Percentiles rank a stretch among this genome's conserved stretches.
Evolutionary conservation across 2,329 filamentous ascomycete genomes (phyloP).

Genomic region (Chrysoporthe cubensis): DNA sequence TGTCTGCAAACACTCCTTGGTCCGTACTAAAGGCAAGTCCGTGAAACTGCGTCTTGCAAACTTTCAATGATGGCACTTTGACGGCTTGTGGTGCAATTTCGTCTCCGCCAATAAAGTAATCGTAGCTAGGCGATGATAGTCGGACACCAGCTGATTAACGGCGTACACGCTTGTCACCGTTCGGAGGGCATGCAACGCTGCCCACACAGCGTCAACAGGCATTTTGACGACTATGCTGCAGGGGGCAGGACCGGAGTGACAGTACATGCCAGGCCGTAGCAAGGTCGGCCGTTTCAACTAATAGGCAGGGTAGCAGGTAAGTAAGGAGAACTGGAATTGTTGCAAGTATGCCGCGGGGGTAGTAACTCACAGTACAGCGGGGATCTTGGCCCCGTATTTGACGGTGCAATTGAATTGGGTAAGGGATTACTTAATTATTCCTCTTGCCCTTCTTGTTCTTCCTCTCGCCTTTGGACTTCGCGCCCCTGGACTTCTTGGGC

Average conservation of each 20-base stretch:
- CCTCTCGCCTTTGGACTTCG: conserved; percentile 45
- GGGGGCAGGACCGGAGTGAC: background rate
- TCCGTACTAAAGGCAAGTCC: background rate
- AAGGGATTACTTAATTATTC: conserved; percentile 26
- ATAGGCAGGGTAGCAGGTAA: too few species aligned
- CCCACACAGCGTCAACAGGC: background rate
- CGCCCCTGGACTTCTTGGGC: conserved; percentile 51
- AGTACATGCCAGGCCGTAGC: background rate
- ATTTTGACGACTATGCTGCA: background rate
- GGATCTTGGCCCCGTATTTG: background rate
- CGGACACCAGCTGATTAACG: background rate
- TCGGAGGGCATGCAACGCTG: background rate
- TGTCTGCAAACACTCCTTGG: background rate
- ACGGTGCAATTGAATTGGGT: too few species aligned
- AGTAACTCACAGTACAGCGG: background rate
- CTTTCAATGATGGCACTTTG: background rate
- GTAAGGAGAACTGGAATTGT: background rate
- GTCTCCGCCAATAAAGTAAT: background rate
- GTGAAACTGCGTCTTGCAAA: background rate
- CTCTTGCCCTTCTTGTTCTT: conserved; percentile 39
- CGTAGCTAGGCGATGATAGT: background rate
- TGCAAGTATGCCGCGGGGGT: background rate
- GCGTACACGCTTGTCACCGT: background rate
- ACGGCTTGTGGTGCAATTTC: background rate
- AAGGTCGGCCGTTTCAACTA: background rate